Percentiles rank a stretch among this genome's conserved stretches.
These are phyloP conservation scores for Paraphoma chrysanthemicola DNA, from an alignment of 2,329 filamentous ascomycete genomes.

Conservation along the genomic window DNA sequence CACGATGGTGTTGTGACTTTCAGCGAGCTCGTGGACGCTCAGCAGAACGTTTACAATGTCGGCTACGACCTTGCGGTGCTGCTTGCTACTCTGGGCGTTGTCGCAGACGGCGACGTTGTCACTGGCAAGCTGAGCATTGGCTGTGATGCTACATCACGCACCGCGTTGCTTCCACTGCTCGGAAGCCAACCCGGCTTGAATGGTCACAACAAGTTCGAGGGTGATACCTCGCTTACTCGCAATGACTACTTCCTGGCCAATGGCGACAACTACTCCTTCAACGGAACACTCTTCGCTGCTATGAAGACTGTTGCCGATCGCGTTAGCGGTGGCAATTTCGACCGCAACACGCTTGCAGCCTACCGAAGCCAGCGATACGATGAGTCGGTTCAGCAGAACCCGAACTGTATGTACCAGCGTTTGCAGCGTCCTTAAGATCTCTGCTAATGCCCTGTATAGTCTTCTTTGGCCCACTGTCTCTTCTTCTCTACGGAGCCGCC, in stretches of 20 bases:
- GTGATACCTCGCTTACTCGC: slow-evolving; percentile 50
- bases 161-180: slow-evolving; percentile 37
- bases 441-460: slow-evolving; percentile 26
- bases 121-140: slow-evolving; percentile 54
- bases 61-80: slow-evolving; percentile 51
- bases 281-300: slow-evolving; percentile 49
- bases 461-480: slow-evolving; percentile 51
- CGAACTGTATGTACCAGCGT: slow-evolving; percentile 25
- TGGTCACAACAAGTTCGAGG: slow-evolving; percentile 55
- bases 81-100: slow-evolving; percentile 50
- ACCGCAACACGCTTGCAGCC: slow-evolving; percentile 46
- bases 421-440: background rate
- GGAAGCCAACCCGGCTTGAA: slow-evolving; percentile 52
- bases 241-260: slow-evolving; percentile 49
- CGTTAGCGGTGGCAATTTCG: slow-evolving; percentile 43
- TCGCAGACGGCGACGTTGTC: slow-evolving; percentile 50
- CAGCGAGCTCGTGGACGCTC: slow-evolving; percentile 54
- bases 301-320: slow-evolving; percentile 44
- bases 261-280: slow-evolving; percentile 50
- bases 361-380: slow-evolving; percentile 51
- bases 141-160: slow-evolving; percentile 54
- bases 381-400: slow-evolving; percentile 46
- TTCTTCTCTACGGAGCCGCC: slow-evolving; percentile 52
- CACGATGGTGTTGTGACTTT: slow-evolving; percentile 53
- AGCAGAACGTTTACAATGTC: slow-evolving; percentile 56